Conservation (phyloP, 352 stramenopile species). For the Globisporangium barbulae region DNA sequence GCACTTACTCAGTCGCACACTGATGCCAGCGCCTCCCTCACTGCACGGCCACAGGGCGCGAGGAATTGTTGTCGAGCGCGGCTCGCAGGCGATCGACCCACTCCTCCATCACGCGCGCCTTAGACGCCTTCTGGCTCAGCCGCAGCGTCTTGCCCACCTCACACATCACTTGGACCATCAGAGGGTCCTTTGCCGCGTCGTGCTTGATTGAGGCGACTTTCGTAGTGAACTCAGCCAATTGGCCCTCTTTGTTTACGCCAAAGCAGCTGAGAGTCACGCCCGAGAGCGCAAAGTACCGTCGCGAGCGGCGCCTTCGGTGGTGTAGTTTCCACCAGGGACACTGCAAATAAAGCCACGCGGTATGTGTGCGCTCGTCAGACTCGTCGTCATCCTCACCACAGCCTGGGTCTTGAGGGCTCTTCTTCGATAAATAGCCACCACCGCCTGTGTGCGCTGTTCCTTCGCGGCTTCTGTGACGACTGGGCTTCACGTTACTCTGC, state of each 20-base stretch:
- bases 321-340: slow-evolving; percentile 36
- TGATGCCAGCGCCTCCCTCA: not conserved
- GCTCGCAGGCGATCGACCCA: slow-evolving; percentile 10
- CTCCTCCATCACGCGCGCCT: not conserved
- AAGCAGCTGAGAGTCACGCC: slow-evolving; percentile 44
- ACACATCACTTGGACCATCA: slow-evolving; percentile 4
- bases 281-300: slow-evolving; percentile 42
- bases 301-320: slow-evolving; percentile 8
- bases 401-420: not conserved
- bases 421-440: slow-evolving; percentile 6
- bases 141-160: slow-evolving; percentile 21
- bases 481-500: not conserved
- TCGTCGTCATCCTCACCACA: not conserved
- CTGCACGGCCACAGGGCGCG: not conserved
- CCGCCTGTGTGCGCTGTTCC: not conserved
- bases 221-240: slow-evolving; percentile 27
- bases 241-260: slow-evolving; percentile 46
- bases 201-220: slow-evolving; percentile 25
- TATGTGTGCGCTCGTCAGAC: slow-evolving; percentile 19
- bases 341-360: slow-evolving; percentile 36
- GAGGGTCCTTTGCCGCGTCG: not conserved
- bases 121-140: slow-evolving; percentile 6
- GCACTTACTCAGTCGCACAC: too few relatives aligned
- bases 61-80: slow-evolving; percentile 3
- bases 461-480: not conserved